Evolutionary conservation across 257 asterid genomes (phyloP).

Genomic region (Hygrophila difformis): DNA sequence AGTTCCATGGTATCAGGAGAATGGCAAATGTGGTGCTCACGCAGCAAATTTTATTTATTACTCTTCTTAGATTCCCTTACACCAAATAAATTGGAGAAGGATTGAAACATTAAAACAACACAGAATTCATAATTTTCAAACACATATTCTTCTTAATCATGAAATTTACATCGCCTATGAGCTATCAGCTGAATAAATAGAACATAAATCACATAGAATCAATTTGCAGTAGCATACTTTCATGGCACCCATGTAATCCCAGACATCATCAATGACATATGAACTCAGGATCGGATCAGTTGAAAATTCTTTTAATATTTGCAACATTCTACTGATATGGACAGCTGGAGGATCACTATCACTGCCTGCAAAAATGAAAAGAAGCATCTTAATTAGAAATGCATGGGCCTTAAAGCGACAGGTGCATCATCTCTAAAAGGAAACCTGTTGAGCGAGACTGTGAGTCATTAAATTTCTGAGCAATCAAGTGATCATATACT

Average conservation of each 20-base stretch:
- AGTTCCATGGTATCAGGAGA: neutral
- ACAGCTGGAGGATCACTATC: conserved; percentile 64
- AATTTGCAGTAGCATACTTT: conserved; percentile 43
- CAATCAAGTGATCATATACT: conserved; percentile 94
- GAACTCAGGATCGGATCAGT: conserved; percentile 80
- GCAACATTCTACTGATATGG: conserved; percentile 77
- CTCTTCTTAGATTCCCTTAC: neutral
- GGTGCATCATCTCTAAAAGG: conserved; percentile 10
- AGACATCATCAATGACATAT: conserved; percentile 92
- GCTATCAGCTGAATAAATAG: neutral
- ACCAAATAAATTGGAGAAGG: neutral
- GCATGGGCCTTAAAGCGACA: neutral
- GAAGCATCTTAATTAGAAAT: conserved; percentile 1
- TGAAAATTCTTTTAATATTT: conserved; percentile 84
- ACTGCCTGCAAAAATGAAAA: conserved; percentile 42
- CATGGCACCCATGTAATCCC: conserved; percentile 99
- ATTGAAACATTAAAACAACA: neutral
- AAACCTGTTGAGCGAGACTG: conserved; percentile 73
- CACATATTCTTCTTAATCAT: neutral
- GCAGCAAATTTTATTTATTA: neutral
- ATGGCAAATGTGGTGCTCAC: neutral
- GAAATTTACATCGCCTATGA: conserved; percentile 5
- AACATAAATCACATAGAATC: conserved; percentile 9
- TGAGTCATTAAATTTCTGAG: conserved; percentile 77
- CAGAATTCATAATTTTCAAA: conserved; percentile 5